Percentiles rank a stretch among this genome's conserved stretches.
phyloP scores from a whole-genome alignment of 148 eudicot genomes.

The Camellia granthamiana region DNA sequence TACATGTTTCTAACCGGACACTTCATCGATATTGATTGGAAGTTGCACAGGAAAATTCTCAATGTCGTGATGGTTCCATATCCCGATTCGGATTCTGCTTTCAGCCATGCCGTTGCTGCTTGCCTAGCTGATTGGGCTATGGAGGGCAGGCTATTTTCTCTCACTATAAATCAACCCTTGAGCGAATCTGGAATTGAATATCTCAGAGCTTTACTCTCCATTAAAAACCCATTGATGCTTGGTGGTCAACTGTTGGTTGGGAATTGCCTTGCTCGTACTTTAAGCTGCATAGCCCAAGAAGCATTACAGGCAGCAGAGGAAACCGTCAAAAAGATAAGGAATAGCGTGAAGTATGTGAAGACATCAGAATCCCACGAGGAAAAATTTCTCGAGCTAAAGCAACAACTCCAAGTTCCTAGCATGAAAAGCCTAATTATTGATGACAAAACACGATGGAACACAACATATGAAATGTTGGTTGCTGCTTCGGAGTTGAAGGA shows the following conservation, averaged over 20 bases:
- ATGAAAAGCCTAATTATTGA: slow-evolving; percentile 55
- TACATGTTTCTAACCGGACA: slow-evolving; percentile 67
- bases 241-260: slow-evolving; percentile 67
- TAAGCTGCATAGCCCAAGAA: slow-evolving; percentile 66
- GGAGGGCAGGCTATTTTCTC: slow-evolving; percentile 57
- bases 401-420: slow-evolving; percentile 75
- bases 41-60: slow-evolving; percentile 64
- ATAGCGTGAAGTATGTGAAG: slow-evolving; percentile 81
- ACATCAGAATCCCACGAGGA: slow-evolving; percentile 73
- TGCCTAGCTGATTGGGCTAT: slow-evolving; percentile 83
- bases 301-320: slow-evolving; percentile 44
- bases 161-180: slow-evolving; percentile 57
- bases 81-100: slow-evolving; percentile 72
- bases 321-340: slow-evolving; percentile 65
- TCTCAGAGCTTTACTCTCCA: slow-evolving; percentile 69
- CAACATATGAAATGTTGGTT: slow-evolving; percentile 80
- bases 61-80: slow-evolving; percentile 84
- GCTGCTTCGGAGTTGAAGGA: slow-evolving; percentile 81
- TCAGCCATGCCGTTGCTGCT: slow-evolving; percentile 76
- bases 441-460: slow-evolving; percentile 66
- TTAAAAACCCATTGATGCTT: slow-evolving; percentile 58
- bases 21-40: slow-evolving; percentile 72
- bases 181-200: slow-evolving; percentile 50
- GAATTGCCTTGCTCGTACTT: slow-evolving; percentile 72
- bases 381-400: slow-evolving; percentile 68